Conservation (phyloP, 2,329 filamentous ascomycete genomes). For the Cordyceps cicadae region DNA sequence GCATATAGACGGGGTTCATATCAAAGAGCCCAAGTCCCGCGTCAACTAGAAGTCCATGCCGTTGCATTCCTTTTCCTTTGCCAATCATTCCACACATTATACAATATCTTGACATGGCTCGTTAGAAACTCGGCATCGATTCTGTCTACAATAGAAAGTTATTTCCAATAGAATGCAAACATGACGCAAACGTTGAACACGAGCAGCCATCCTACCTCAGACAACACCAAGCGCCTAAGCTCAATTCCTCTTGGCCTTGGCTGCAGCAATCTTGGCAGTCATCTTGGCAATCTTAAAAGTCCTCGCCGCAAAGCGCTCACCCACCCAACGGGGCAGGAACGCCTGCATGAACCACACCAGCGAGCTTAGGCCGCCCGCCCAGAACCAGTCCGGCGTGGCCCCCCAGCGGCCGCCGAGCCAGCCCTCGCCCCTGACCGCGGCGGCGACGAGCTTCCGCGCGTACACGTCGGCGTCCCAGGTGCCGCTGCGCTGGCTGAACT, state of each 20-base stretch:
- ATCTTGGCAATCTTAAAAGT: slow-evolving; percentile 24
- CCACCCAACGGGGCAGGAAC: slow-evolving; percentile 20
- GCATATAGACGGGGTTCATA: neutral
- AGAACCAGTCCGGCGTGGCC: slow-evolving; percentile 17
- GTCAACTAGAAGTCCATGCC: no score
- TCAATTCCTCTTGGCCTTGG: slow-evolving; percentile 19
- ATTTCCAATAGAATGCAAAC: neutral
- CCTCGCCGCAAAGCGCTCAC: slow-evolving; percentile 21
- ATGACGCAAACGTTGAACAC: neutral
- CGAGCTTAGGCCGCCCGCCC: slow-evolving; percentile 4
- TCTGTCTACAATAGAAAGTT: no score
- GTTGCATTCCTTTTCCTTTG: neutral
- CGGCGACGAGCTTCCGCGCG: slow-evolving; percentile 33
- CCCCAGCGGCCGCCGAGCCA: slow-evolving; percentile 17
- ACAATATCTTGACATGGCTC: no score
- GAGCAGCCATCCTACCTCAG: neutral
- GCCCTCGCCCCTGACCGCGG: slow-evolving; percentile 34
- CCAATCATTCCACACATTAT: no score
- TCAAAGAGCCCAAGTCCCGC: neutral
- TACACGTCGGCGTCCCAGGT: slow-evolving; percentile 37
- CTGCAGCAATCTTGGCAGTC: slow-evolving; percentile 18
- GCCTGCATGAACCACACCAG: slow-evolving; percentile 3
- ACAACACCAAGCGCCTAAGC: neutral
- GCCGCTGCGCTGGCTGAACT: slow-evolving; percentile 39
- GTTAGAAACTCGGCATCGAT: no score